Conservation (phyloP, 1,284 basidiomycete species). For the Malassezia yamatoensis region DNA sequence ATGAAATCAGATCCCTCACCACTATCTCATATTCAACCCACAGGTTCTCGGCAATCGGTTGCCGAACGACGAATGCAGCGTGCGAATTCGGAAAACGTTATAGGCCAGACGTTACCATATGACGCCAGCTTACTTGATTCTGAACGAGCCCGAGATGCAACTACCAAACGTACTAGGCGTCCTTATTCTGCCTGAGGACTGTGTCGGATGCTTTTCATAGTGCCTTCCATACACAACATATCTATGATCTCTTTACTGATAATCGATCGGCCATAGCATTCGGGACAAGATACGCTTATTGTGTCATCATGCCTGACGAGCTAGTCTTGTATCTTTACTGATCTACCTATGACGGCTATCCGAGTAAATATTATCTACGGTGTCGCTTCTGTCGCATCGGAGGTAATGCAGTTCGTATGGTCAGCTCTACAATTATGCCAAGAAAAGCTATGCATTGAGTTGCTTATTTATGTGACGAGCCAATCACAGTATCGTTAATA, state of each 20-base stretch:
- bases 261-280: neutral
- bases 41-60: neutral
- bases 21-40: neutral
- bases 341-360: too few species aligned
- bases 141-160: neutral
- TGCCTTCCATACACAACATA: neutral
- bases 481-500: too few species aligned
- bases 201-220: neutral
- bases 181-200: neutral
- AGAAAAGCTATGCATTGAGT: too few species aligned
- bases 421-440: too few species aligned
- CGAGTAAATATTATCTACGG: too few species aligned
- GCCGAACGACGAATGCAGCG: conserved; percentile 3
- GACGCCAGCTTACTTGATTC: conserved; percentile 2
- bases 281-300: too few species aligned
- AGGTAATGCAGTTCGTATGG: too few species aligned
- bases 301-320: too few species aligned
- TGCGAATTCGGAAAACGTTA: conserved; percentile 15
- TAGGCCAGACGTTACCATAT: conserved; percentile 14
- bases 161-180: neutral
- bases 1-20: neutral
- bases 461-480: too few species aligned
- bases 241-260: neutral
- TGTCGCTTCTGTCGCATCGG: too few species aligned
- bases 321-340: too few species aligned